Base-by-base conservation (phyloP, 2,329 filamentous ascomycete genomes). In the Domatiomyces globalis region DNA sequence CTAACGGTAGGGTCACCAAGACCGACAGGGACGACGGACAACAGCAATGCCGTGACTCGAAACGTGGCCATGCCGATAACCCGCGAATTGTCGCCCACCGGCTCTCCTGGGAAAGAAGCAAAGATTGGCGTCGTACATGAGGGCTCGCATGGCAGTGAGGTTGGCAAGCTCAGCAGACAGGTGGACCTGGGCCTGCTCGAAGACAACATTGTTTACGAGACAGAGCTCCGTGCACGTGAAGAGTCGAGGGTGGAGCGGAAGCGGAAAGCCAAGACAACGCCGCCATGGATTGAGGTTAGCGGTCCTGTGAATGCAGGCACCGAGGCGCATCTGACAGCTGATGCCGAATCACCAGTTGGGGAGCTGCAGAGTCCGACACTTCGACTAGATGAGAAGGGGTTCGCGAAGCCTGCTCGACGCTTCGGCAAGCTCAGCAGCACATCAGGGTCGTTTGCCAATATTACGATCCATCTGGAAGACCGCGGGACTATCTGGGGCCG, bases 401-500 rank as follows among this genome's bases (percentile, higher is more conserved):
- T 68, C 17, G 51, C 62, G 43, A 67, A 67, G 53, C 63, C 69
- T 18, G 63, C 63, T 19, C 65, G 64, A 56, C 57, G 69, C 2
- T 73, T 87, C 1, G 87, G 84, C 6, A 77, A 79, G 50, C 69
- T 95, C 12, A 76, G 78, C 12, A 82, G 83, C 0, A 74, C 81
- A 0, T 61, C 75, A 0, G 79, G 79, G 12, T 95, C 88, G 0
- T 74, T 79, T 53, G 69, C 75, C 1, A 75, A 74, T 19, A 74
- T 86, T 20, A 77, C 75, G 0, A 72, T 94, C 29, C 75, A 76
- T 33, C 71, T 95, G 12, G 79, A 79, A 9, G 75, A 79, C 43
- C 79, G 80, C 2, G 68, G 86, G 58, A 80, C 83, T 0, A 84
- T 82, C 0, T 96, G 87, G 81, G 90, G 90, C 27, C 80, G 90